phyloP scores from a whole-genome alignment of 495 filamentous ascomycete genomes.

The Xylaria longipes region DNA sequence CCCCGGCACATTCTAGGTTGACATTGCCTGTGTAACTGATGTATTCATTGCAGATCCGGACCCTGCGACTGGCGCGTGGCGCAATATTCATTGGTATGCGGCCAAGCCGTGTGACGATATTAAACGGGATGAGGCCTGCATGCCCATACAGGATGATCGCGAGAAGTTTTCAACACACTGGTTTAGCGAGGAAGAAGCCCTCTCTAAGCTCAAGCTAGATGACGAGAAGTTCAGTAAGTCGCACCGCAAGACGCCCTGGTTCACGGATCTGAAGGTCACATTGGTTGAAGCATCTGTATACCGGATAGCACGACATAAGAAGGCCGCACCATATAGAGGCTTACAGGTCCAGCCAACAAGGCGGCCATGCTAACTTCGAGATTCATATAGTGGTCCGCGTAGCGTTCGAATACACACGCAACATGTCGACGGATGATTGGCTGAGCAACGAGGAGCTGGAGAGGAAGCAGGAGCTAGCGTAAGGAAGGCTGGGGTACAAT shows the following conservation, averaged over 20 bases:
- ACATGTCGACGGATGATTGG: slow-evolving; percentile 37
- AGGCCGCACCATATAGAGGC: neutral
- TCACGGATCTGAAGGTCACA: neutral
- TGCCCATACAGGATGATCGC: slow-evolving; percentile 31
- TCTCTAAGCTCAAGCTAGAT: slow-evolving; percentile 37
- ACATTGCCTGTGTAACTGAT: slow-evolving; percentile 24
- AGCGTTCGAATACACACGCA: slow-evolving; percentile 36
- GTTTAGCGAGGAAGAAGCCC: slow-evolving; percentile 35
- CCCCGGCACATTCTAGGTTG: neutral
- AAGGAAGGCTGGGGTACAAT: neutral
- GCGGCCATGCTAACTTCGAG: slow-evolving; percentile 8
- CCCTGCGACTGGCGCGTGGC: slow-evolving; percentile 42
- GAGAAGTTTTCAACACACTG: slow-evolving; percentile 41
- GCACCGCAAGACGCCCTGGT: neutral
- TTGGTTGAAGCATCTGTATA: neutral
- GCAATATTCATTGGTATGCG: slow-evolving; percentile 43
- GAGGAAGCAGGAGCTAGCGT: slow-evolving; percentile 11
- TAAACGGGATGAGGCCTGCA: slow-evolving; percentile 31
- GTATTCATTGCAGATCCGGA: slow-evolving; percentile 35
- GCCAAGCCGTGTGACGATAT: slow-evolving; percentile 34
- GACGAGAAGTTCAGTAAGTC: slow-evolving; percentile 43
- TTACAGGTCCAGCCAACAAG: neutral
- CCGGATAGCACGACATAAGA: slow-evolving; percentile 8
- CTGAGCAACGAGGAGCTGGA: slow-evolving; percentile 21
- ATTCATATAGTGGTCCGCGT: slow-evolving; percentile 37